Conservation (phyloP, 345 rosid genomes). For the Populus alba region DNA sequence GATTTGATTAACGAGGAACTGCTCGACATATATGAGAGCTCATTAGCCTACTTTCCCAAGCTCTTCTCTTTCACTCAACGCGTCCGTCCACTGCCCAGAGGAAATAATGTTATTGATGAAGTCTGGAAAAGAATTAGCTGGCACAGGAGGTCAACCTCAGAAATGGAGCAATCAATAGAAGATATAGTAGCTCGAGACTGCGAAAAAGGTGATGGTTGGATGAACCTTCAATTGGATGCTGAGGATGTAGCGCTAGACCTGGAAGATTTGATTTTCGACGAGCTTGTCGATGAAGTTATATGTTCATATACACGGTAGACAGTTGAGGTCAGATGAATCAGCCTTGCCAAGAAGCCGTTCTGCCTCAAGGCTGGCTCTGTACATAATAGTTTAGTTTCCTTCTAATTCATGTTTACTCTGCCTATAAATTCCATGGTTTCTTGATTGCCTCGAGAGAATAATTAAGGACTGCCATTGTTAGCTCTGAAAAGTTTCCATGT, state of each 20-base stretch:
- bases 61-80: constrained; percentile 31
- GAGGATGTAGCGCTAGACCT: constrained; percentile 67
- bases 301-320: not conserved
- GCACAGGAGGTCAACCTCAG: constrained; percentile 25
- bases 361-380: not conserved
- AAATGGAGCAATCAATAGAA: constrained; percentile 47
- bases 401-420: not conserved
- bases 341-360: not conserved
- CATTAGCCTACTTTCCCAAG: constrained; percentile 56
- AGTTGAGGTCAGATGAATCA: not conserved
- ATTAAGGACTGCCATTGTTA: not conserved
- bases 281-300: constrained; percentile 50
- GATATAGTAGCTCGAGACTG: constrained; percentile 60
- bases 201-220: constrained; percentile 58
- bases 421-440: not conserved
- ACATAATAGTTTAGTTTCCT: not conserved
- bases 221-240: constrained; percentile 48
- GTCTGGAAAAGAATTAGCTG: constrained; percentile 62
- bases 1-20: constrained; percentile 61
- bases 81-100: constrained; percentile 36
- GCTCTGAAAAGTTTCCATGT: not conserved
- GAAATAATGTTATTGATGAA: constrained; percentile 48
- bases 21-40: constrained; percentile 39
- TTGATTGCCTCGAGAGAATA: not conserved
- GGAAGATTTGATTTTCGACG: constrained; percentile 66